Conservation (phyloP, 1,284 basidiomycete genomes). For the Apiotrichum domesticum region DNA sequence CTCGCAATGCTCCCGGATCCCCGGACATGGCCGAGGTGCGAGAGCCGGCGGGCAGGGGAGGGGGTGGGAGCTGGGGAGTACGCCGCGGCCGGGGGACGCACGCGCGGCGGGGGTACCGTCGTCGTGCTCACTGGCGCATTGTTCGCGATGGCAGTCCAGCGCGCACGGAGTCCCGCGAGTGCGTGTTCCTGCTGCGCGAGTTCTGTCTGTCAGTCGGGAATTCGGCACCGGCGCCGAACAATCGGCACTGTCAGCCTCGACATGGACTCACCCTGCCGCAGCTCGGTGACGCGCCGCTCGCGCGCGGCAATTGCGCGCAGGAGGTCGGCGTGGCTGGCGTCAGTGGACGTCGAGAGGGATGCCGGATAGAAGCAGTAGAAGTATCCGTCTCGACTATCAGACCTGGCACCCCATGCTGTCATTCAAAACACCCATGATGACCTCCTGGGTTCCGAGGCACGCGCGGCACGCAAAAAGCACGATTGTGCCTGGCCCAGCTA, state of each 20-base stretch:
- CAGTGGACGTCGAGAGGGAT: constrained; percentile 1
- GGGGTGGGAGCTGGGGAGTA: too few relatives aligned
- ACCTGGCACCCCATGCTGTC: too few relatives aligned
- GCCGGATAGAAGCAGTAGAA: too few relatives aligned
- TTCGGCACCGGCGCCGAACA: too few relatives aligned
- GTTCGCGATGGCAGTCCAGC: constrained; percentile 31
- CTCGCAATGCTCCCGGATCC: not conserved
- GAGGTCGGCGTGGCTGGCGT: constrained; percentile 36
- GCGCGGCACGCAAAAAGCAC: too few relatives aligned
- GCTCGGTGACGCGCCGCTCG: constrained; percentile 37
- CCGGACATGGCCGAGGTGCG: not conserved
- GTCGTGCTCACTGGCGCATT: constrained; percentile 7
- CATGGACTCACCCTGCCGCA: constrained; percentile 30
- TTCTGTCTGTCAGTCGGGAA: constrained; percentile 19
- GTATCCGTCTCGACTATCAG: too few relatives aligned
- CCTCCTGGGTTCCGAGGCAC: too few relatives aligned
- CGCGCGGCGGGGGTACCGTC: not conserved
- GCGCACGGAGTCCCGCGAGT: constrained; percentile 29
- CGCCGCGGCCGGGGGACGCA: not conserved
- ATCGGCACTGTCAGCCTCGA: too few relatives aligned
- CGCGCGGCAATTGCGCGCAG: constrained; percentile 36
- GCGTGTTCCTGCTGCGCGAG: constrained; percentile 32
- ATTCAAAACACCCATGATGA: too few relatives aligned
- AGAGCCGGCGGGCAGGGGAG: too few relatives aligned
- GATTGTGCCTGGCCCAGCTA: too few relatives aligned